Conservation (phyloP, 306 rosid species). For the Trichosanthes truncata region DNA sequence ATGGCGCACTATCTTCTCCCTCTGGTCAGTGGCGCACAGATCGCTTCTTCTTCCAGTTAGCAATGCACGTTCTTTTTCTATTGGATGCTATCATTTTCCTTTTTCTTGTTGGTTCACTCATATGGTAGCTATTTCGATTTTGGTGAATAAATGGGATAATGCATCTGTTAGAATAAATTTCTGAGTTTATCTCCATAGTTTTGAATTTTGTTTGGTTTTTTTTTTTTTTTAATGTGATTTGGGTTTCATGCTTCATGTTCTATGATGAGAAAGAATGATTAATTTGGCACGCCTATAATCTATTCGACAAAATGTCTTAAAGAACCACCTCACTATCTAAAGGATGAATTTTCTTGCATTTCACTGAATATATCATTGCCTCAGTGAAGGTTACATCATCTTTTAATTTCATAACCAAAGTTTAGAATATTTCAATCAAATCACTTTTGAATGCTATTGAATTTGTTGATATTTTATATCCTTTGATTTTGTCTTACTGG, state of each 20-base stretch:
- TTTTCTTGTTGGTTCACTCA: neutral
- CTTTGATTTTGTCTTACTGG: neutral
- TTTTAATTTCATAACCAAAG: neutral
- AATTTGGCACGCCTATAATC: neutral
- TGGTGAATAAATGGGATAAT: neutral
- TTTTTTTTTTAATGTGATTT: neutral
- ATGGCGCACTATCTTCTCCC: no score
- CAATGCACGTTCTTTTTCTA: neutral
- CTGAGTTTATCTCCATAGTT: neutral
- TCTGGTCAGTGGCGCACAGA: no score
- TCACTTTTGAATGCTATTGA: neutral
- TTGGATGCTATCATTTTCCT: neutral
- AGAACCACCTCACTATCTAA: neutral
- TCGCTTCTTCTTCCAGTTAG: no score
- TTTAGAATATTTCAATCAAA: neutral
- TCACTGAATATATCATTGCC: neutral
- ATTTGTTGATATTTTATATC: neutral
- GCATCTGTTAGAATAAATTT: neutral
- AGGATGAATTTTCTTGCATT: neutral
- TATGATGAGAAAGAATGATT: neutral
- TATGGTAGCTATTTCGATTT: neutral
- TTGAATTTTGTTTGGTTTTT: neutral
- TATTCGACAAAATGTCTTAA: neutral
- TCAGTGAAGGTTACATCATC: neutral
- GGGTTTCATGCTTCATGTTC: neutral